Evolutionary conservation across 2,329 filamentous ascomycete species (phyloP), one percentile per base, ranked within the genome.

Genomic region (Talaromyces sp.): DNA sequence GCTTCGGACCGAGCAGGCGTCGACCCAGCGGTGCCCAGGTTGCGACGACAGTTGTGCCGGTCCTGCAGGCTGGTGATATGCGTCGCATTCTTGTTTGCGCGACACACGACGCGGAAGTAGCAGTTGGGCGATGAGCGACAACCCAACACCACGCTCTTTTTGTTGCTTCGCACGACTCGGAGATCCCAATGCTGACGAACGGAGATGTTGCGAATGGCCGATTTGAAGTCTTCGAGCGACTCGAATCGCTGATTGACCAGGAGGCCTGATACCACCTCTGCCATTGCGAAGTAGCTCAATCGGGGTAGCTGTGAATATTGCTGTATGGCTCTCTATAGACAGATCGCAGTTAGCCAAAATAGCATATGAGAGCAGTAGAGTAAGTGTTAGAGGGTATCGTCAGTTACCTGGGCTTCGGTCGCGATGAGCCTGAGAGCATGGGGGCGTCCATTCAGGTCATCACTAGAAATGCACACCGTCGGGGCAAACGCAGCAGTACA

Each of bases 111-210:
- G 16, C 75, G 75, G 62, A 76, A 77, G 60, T 68, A 73, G 65
- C 75, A 76, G 68, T 72, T 75, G 64, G 67, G 61, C 33, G 72
- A 73, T 6, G 75, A 76, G 52, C 75, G 73, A 65, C 75, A 77
- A 34, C 74, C 73, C 58, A 77, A 70, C n/a, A 76, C 73, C 56
- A 76, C 75, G 52, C 73, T 76, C 58, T 77, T 76, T 63, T 75
- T 75, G 62, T 77, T 76, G 67, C 75, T 77, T 54, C 75, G 70
- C 56, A 72, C 69, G 42, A 77, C 75, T 34, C 75, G 72, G 44
- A 77, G 71, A 61, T 76, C 74, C 75, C 75, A 77, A 61, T 76
- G 73, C 51, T 76, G 75, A 23, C 73, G 68, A 36, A 77, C 74
- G n/a, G 75, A 77, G 62, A 76, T 75, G 63, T 68, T 75, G 57